A percentile compares a stretch with the other conserved stretches of the same genome.
Evolutionary conservation across 208 protist genomes (phyloP).

Genomic region (Acanthamoeba royreba): DNA sequence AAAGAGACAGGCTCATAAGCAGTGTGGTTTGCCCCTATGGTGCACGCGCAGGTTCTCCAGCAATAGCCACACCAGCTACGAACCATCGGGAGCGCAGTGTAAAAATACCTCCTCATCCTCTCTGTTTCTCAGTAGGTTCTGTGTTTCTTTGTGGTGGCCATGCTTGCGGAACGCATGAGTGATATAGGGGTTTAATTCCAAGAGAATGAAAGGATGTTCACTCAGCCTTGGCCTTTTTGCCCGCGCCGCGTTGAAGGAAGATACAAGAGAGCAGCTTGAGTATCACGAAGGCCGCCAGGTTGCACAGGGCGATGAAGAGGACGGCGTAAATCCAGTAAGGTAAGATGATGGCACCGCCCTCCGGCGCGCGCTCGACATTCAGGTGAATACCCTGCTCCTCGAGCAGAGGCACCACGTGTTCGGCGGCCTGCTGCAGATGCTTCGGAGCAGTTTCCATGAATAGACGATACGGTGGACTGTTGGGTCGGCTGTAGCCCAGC

Average conservation of each 20-base stretch:
- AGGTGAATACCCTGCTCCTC: background rate
- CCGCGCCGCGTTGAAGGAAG: background rate
- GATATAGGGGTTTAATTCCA: too few relatives aligned
- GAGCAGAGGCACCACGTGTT: background rate
- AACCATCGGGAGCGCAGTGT: too few relatives aligned
- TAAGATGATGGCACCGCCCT: background rate
- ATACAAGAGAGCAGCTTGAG: background rate
- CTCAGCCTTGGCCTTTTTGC: background rate
- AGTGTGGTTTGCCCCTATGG: too few relatives aligned
- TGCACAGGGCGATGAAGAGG: background rate
- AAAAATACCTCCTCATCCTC: too few relatives aligned
- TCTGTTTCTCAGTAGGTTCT: too few relatives aligned
- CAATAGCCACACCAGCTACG: too few relatives aligned
- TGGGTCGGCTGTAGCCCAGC: background rate
- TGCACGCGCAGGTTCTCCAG: too few relatives aligned
- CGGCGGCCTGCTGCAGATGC: background rate
- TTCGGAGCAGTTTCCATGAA: background rate
- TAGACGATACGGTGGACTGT: background rate
- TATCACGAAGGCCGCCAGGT: background rate
- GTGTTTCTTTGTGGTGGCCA: too few relatives aligned
- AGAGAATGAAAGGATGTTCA: background rate
- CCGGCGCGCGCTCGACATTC: background rate
- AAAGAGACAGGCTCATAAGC: too few relatives aligned
- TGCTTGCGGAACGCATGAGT: too few relatives aligned
- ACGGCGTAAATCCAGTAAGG: background rate